Percentiles rank a stretch among this genome's conserved stretches.
These are phyloP conservation scores for Chlamydomonas sp. DNA, from an alignment of 139 green algal genomes.

Conservation along the genomic window DNA sequence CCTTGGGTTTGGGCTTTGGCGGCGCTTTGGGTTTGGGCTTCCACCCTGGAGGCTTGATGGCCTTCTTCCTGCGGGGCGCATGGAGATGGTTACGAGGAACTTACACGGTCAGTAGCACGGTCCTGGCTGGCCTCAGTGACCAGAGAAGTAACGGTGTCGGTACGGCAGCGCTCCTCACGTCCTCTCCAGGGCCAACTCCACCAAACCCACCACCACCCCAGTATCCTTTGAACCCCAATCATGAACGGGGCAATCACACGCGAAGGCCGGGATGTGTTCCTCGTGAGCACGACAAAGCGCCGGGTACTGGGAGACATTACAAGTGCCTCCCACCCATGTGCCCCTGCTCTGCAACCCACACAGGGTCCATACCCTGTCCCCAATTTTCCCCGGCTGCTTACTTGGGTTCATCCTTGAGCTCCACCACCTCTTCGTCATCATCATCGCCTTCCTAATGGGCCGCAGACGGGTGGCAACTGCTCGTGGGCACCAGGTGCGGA, in stretches of 20 bases:
- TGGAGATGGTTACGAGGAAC: background rate
- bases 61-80: conserved; percentile 18
- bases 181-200: too few species aligned
- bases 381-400: background rate
- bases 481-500: background rate
- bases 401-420: conserved; percentile 7
- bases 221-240: too few species aligned
- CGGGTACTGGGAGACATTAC: background rate
- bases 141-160: background rate
- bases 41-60: conserved; percentile 10
- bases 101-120: background rate
- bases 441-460: background rate
- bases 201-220: too few species aligned
- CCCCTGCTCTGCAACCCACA: background rate
- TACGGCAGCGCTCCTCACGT: background rate
- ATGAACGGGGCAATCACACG: too few species aligned
- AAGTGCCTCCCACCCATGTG: background rate
- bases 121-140: background rate
- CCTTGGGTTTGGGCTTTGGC: conserved; percentile 28
- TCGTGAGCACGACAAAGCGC: background rate
- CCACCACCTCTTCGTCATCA: conserved; percentile 18
- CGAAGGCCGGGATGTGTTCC: too few species aligned
- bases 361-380: background rate
- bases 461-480: background rate
- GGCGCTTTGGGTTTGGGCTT: background rate